Base-by-base conservation (phyloP, 2,329 filamentous ascomycete genomes). In the Botrytis aclada region DNA sequence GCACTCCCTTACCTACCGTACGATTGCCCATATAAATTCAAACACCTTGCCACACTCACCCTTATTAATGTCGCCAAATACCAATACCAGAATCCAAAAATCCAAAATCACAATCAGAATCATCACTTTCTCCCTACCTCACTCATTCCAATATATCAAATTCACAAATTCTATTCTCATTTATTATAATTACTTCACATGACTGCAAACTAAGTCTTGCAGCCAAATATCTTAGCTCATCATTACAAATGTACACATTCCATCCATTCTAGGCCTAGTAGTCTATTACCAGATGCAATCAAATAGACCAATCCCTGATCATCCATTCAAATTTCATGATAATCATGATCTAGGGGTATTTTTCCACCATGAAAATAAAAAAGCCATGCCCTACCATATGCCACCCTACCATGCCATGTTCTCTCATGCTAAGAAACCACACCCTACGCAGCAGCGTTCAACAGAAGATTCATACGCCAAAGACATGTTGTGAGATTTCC, bases 301-400 rank as follows among this genome's bases (percentile, higher is more conserved):
- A 56, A 54, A 18, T 29, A 34, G 56, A 34, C 20, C 34, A 37
- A 29, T 64, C 62, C 39, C 41, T 32, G 62, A 64, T 64, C 39
- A 64, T 45, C n/a, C 62, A 64, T 64, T 66, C 45, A 39, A 29
- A 29, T 22, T 64, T 64, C 41, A 64, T 66, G 32, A 66, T 39
- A 0, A 39, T 22, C 47, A 54, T 67, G 34, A 54, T 66, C 45
- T 66, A 66, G 32, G 34, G 47, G 34, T 67, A 41, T 67, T 39
- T 54, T 54, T 56, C 34, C 51, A 29, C n/a, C n/a, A 16, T 20
- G 18, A 32, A 32, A 45, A 20, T 9, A 10, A n/a, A 29, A 45
- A 64, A 45, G 29, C 45, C 64, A 67, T 54, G 25, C 64, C 32
- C 34, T 51, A 54, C 45, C 20, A 65, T 54, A 67, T 61, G 34